These are phyloP conservation scores for Corrigiola litoralis DNA, from an alignment of 179 eudicot genomes.

Conservation along the genomic window DNA sequence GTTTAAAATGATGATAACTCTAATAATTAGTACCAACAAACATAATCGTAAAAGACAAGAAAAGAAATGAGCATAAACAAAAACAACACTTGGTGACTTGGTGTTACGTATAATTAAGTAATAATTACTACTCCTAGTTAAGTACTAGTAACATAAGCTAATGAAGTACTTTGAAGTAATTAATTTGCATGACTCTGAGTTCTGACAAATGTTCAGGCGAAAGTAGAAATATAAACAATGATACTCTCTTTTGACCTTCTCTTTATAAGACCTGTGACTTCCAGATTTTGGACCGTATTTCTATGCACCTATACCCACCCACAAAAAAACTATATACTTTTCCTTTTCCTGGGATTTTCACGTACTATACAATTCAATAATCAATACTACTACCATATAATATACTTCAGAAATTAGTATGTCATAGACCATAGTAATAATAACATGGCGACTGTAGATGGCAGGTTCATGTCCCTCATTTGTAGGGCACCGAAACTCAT, in stretches of 20 bases:
- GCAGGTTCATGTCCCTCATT: conserved; percentile 34
- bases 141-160: background rate
- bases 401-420: no score
- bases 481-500: conserved; percentile 14
- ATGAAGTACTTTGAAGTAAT: no score
- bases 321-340: background rate
- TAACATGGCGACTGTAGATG: conserved; percentile 23
- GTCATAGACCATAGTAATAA: background rate
- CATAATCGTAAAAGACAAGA: background rate
- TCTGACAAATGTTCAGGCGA: conserved; percentile 13
- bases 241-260: conserved; percentile 26
- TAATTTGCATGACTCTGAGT: no score
- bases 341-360: background rate
- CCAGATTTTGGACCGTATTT: conserved; percentile 31
- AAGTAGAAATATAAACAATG: conserved; percentile 6
- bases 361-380: no score
- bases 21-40: background rate
- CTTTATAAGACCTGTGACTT: conserved; percentile 23
- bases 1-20: background rate
- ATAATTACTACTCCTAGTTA: background rate
- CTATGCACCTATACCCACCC: conserved; percentile 13
- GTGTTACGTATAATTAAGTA: background rate
- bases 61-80: background rate
- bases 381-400: background rate
- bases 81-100: no score